Conservation (phyloP, 208 protist species). For the Crithidia sp. region DNA sequence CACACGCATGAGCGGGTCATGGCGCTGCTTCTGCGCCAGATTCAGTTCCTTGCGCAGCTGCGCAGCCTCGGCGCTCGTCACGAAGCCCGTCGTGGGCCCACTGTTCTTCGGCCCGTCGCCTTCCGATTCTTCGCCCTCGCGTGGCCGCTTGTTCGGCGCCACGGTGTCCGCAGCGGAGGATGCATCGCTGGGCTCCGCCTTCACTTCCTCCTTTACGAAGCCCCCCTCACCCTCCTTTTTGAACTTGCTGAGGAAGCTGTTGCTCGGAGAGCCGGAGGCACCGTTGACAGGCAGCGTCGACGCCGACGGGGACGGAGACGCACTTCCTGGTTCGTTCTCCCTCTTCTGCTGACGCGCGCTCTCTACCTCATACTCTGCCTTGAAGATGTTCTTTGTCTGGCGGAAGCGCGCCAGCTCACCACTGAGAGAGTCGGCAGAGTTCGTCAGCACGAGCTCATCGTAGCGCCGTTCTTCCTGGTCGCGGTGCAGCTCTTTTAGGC, state of each 20-base stretch:
- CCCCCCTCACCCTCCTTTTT: constrained; percentile 19
- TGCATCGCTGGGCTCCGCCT: background rate
- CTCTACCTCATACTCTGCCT: constrained; percentile 46
- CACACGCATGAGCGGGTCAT: constrained; percentile 72
- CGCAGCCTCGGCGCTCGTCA: constrained; percentile 58
- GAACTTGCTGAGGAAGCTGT: constrained; percentile 42
- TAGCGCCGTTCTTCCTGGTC: constrained; percentile 86
- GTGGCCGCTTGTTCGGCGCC: constrained; percentile 14
- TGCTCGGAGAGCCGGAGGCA: background rate
- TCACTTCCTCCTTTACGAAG: constrained; percentile 3
- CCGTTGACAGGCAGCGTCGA: background rate
- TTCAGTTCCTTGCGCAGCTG: constrained; percentile 70
- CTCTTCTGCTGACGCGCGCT: constrained; percentile 8
- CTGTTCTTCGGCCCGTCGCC: background rate
- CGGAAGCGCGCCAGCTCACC: constrained; percentile 49
- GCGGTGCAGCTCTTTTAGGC: constrained; percentile 52
- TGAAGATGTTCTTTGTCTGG: constrained; percentile 77
- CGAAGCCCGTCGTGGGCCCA: constrained; percentile 48
- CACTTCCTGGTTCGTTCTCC: background rate
- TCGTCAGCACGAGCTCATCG: constrained; percentile 60
- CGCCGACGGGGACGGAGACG: background rate
- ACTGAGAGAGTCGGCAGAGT: constrained; percentile 29
- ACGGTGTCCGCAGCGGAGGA: background rate
- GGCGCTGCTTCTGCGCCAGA: constrained; percentile 61
- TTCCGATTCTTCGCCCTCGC: constrained; percentile 9